These are phyloP conservation scores for Mucor racemosus DNA, from an alignment of 371 early-diverging fungal species.

Conservation along the genomic window DNA sequence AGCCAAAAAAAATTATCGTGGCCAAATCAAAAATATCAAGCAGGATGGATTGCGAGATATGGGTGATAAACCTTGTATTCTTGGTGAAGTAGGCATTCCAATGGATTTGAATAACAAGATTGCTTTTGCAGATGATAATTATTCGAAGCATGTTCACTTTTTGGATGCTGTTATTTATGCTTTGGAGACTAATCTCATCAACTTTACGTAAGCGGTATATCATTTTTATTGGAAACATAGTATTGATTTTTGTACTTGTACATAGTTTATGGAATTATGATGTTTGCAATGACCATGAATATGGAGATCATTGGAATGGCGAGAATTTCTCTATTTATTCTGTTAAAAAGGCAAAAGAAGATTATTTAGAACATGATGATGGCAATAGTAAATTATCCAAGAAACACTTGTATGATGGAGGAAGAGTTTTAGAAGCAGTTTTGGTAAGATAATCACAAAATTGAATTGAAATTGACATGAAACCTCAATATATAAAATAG, in stretches of 20 bases:
- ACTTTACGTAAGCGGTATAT: conserved; percentile 63
- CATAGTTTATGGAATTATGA: conserved; percentile 85
- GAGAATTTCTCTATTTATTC: conserved; percentile 87
- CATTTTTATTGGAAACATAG: no score
- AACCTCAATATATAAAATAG: conserved; percentile 16
- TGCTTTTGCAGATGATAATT: conserved; percentile 75
- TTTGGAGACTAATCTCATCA: conserved; percentile 75
- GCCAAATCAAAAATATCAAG: conserved; percentile 74
- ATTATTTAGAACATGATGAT: conserved; percentile 23
- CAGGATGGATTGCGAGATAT: conserved; percentile 62
- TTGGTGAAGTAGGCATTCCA: conserved; percentile 88
- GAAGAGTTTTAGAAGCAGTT: conserved; percentile 80
- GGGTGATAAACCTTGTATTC: conserved; percentile 67
- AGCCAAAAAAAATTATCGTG: conserved; percentile 74
- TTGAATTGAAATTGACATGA: no score
- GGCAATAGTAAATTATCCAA: conserved; percentile 34
- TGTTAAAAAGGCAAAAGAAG: conserved; percentile 18
- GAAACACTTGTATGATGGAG: conserved; percentile 69
- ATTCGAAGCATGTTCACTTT: conserved; percentile 69
- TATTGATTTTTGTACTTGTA: no score
- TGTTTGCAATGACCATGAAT: conserved; percentile 74
- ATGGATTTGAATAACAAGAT: conserved; percentile 80
- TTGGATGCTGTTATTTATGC: conserved; percentile 77
- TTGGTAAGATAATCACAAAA: conserved; percentile 48
- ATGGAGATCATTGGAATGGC: conserved; percentile 90